Evolutionary conservation across 2,329 filamentous ascomycete genomes (phyloP).

Genomic region (Aspergillus carbonarius): DNA sequence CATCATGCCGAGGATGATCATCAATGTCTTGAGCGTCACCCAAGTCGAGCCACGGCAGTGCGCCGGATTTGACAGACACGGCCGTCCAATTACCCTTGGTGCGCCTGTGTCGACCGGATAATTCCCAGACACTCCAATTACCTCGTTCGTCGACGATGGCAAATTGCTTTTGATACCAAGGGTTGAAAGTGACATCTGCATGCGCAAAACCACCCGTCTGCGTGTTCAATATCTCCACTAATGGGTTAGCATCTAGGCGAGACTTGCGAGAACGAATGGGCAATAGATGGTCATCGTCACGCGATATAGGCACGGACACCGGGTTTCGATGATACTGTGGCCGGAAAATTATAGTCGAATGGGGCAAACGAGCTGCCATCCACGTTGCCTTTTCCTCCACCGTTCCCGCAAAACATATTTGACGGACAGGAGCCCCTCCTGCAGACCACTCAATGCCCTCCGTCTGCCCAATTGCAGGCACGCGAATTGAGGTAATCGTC

Average conservation of each 20-base stretch:
- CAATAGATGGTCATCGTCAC: slow-evolving; percentile 13
- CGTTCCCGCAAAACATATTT: slow-evolving; percentile 52
- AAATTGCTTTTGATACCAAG: slow-evolving; percentile 57
- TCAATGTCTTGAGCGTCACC: slow-evolving; percentile 14
- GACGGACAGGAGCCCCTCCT: slow-evolving; percentile 52
- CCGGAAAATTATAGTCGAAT: slow-evolving; percentile 50
- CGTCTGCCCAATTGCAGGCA: slow-evolving; percentile 42
- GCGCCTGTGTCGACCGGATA: slow-evolving; percentile 35
- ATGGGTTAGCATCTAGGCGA: slow-evolving; percentile 47
- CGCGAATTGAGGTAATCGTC: slow-evolving; percentile 29
- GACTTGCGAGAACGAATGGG: slow-evolving; percentile 32
- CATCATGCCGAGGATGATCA: slow-evolving; percentile 35
- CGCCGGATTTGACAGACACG: slow-evolving; percentile 30
- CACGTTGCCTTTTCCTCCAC: slow-evolving; percentile 43
- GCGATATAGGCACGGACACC: slow-evolving; percentile 21
- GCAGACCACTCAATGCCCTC: slow-evolving; percentile 51
- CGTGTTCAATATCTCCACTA: slow-evolving; percentile 45
- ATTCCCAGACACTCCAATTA: slow-evolving; percentile 54
- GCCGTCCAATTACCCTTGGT: slow-evolving; percentile 30
- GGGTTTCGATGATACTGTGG: slow-evolving; percentile 37
- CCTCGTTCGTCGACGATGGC: slow-evolving; percentile 56
- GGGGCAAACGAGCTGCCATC: slow-evolving; percentile 52
- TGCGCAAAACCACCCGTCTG: slow-evolving; percentile 50
- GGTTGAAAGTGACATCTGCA: slow-evolving; percentile 60
- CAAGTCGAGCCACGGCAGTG: slow-evolving; percentile 27